Percentiles rank a stretch among this genome's conserved stretches.
Evolutionary conservation across 2,329 filamentous ascomycete species (phyloP).

Genomic region (Aspergillus proliferans): DNA sequence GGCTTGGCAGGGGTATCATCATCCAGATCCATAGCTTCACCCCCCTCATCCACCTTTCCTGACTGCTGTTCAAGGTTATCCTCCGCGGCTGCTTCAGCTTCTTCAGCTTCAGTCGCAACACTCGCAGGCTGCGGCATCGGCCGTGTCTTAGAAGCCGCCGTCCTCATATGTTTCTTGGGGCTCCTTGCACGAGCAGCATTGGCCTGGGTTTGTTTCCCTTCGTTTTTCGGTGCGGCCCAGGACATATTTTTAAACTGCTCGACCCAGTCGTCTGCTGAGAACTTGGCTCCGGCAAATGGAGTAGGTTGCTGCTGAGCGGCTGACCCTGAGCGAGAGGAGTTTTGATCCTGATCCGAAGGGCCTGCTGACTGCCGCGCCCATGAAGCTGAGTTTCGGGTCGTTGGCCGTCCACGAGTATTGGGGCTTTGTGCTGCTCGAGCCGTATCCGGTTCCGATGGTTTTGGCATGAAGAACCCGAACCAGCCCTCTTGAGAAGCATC

Average conservation of each 20-base stretch:
- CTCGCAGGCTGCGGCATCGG: conserved; percentile 28
- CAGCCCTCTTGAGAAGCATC: conserved; percentile 25
- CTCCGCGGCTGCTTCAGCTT: conserved; percentile 27
- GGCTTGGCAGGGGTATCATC: conserved; percentile 23
- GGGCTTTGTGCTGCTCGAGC: conserved; percentile 12
- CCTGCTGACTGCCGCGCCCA: conserved; percentile 13
- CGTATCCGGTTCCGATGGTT: conserved; percentile 17
- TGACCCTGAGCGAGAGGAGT: conserved; percentile 13
- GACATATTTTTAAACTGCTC: conserved; percentile 30
- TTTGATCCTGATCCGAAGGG: conserved; percentile 13
- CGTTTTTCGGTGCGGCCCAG: conserved; percentile 27
- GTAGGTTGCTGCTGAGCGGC: conserved; percentile 20
- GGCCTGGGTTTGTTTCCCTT: conserved; percentile 19
- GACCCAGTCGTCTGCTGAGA: conserved; percentile 34
- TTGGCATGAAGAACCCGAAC: conserved; percentile 32
- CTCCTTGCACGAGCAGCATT: conserved; percentile 24
- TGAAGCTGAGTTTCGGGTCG: conserved; percentile 11
- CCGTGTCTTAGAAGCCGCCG: conserved; percentile 19
- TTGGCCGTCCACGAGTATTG: conserved; percentile 15
- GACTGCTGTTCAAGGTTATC: conserved; percentile 14
- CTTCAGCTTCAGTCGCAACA: conserved; percentile 36
- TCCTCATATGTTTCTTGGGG: conserved; percentile 28
- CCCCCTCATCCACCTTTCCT: conserved; percentile 14
- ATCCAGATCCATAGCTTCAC: conserved; percentile 44
- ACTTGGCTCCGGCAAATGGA: conserved; percentile 30